phyloP scores from a whole-genome alignment of 345 rosid species.

The Linum trigynum region DNA sequence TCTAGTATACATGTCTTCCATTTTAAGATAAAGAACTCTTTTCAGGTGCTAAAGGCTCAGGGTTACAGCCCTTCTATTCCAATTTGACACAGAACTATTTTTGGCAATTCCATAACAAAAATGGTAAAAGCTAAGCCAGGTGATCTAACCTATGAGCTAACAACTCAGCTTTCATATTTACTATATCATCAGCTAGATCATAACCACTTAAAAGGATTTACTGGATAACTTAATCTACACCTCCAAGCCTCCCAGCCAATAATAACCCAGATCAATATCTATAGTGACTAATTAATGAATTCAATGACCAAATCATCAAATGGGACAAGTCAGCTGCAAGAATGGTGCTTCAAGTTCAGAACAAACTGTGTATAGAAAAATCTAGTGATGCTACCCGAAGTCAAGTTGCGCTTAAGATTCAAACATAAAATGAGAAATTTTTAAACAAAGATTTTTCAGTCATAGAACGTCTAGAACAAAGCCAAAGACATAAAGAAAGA shows the following conservation, averaged over 20 bases:
- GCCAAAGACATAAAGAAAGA: conserved; percentile 12
- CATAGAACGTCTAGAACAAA: neutral
- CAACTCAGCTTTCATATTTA: neutral
- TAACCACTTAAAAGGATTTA: no score
- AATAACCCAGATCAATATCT: neutral
- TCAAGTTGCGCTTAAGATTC: neutral
- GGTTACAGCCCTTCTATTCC: neutral
- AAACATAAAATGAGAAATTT: neutral
- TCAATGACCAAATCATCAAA: neutral
- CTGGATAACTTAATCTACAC: neutral
- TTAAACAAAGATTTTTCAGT: neutral
- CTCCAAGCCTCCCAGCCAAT: neutral
- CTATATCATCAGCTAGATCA: no score
- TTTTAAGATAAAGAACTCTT: neutral
- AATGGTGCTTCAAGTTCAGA: neutral
- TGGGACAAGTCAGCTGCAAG: neutral
- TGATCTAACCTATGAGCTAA: neutral
- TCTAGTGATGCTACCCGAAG: neutral
- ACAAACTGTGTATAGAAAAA: neutral
- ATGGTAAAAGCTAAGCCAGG: neutral
- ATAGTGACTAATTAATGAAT: neutral
- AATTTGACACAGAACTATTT: neutral
- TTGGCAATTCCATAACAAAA: neutral
- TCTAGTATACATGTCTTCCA: neutral
- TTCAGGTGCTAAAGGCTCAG: neutral